Conservation (phyloP, 345 rosid species). For the Hypericum perforatum region DNA sequence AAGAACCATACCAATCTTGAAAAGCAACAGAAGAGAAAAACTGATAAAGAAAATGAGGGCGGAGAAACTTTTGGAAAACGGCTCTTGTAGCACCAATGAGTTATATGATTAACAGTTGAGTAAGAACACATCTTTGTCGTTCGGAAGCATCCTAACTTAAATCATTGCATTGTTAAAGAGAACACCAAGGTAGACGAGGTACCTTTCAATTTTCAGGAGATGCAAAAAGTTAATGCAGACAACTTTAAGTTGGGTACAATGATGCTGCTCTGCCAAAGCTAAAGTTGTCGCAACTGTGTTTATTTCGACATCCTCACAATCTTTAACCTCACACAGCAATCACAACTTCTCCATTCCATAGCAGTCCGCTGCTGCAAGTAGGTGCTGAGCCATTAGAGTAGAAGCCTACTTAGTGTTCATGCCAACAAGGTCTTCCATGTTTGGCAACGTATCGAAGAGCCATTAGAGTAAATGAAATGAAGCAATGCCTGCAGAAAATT, state of each 20-base stretch:
- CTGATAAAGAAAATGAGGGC: too few species aligned
- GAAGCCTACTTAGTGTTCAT: conserved; percentile 17
- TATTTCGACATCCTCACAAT: conserved; percentile 24
- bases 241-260: conserved; percentile 21
- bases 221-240: conserved; percentile 27
- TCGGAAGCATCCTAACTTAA: too few species aligned
- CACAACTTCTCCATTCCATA: conserved; percentile 25
- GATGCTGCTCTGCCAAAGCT: conserved; percentile 32
- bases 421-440: conserved; percentile 22
- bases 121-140: too few species aligned
- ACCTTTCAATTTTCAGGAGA: conserved; percentile 25
- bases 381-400: conserved; percentile 25
- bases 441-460: conserved; percentile 24
- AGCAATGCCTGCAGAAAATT: conserved; percentile 18
- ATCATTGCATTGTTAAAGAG: too few species aligned
- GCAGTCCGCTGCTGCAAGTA: conserved; percentile 25
- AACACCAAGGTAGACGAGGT: not conserved
- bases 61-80: too few species aligned
- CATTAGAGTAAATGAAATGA: conserved; percentile 27
- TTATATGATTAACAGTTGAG: too few species aligned
- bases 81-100: too few species aligned
- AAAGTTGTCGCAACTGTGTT: conserved; percentile 25
- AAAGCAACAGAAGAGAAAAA: too few species aligned
- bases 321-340: conserved; percentile 22
- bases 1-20: too few species aligned